phyloP scores from a whole-genome alignment of 1,284 basidiomycete species.

The Xerocomus amazonicus region DNA sequence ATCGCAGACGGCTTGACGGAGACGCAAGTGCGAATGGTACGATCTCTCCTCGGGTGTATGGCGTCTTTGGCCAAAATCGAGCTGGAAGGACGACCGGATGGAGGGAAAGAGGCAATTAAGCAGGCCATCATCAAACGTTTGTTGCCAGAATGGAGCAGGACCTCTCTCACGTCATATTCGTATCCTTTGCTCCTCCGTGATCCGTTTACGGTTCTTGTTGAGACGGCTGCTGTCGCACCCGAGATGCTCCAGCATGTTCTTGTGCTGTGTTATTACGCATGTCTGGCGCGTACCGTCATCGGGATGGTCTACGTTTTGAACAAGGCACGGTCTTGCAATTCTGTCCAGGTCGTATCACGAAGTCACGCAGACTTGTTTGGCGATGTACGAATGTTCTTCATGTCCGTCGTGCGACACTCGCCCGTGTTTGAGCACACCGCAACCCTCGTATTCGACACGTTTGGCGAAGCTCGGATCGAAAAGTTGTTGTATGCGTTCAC shows the following conservation, averaged over 20 bases:
- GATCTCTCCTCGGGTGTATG: constrained; percentile 69
- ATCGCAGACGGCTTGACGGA: constrained; percentile 78
- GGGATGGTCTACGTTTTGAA: constrained; percentile 76
- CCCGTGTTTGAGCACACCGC: constrained; percentile 78
- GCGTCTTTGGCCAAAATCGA: constrained; percentile 65
- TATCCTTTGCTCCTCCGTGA: constrained; percentile 83
- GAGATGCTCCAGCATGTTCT: constrained; percentile 85
- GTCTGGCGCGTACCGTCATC: constrained; percentile 80
- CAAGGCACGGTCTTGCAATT: constrained; percentile 57
- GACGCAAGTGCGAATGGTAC: constrained; percentile 71
- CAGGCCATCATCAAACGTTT: constrained; percentile 87
- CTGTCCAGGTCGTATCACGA: constrained; percentile 42
- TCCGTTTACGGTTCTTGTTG: constrained; percentile 83
- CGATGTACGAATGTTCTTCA: constrained; percentile 80
- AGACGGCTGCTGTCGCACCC: constrained; percentile 84
- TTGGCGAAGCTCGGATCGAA: constrained; percentile 78
- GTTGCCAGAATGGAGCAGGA: constrained; percentile 86
- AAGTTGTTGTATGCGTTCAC: constrained; percentile 88
- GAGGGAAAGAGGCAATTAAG: constrained; percentile 67
- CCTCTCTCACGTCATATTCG: constrained; percentile 66
- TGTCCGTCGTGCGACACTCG: constrained; percentile 76
- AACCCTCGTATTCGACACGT: constrained; percentile 69
- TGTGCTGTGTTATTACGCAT: constrained; percentile 84
- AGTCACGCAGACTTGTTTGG: constrained; percentile 67
- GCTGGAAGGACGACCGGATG: constrained; percentile 63